Conservation (phyloP, 345 rosid genomes). For the Citrus trifoliata region DNA sequence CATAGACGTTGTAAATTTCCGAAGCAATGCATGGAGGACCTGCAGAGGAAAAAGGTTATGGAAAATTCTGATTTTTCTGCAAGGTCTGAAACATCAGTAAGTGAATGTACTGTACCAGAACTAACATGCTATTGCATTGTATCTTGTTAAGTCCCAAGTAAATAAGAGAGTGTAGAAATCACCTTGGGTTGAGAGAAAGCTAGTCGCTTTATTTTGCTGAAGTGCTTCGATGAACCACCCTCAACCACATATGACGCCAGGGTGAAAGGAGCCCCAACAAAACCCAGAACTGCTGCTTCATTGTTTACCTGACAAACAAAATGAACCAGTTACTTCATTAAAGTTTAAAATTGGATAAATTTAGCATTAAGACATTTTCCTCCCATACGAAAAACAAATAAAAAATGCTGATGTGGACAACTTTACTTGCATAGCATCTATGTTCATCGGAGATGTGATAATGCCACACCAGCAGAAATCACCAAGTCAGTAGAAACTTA, state of each 20-base stretch:
- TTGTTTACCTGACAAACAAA: slow-evolving; percentile 56
- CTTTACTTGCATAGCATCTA: background rate
- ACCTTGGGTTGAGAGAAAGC: slow-evolving; percentile 98
- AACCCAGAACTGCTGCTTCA: slow-evolving; percentile 85
- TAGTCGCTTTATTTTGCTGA: slow-evolving; percentile 70
- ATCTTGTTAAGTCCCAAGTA: background rate
- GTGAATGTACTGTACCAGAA: background rate
- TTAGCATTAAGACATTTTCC: background rate
- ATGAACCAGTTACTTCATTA: background rate
- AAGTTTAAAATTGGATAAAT: background rate
- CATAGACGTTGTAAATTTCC: slow-evolving; percentile 88
- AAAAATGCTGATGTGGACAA: background rate
- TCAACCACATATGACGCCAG: slow-evolving; percentile 91
- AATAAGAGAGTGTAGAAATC: background rate
- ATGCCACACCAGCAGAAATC: background rate
- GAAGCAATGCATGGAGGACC: slow-evolving; percentile 84
- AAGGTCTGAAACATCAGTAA: background rate
- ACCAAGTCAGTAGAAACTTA: background rate
- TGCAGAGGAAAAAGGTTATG: slow-evolving; percentile 23
- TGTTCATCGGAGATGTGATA: background rate
- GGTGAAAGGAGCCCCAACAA: slow-evolving; percentile 99
- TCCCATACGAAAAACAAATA: background rate
- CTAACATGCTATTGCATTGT: background rate
- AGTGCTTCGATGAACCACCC: slow-evolving; percentile 97
- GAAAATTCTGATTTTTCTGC: slow-evolving; percentile 5